Percentiles rank a stretch among this genome's conserved stretches.
Evolutionary conservation across 192 early-diverging fungal species (phyloP).

Genomic region (Mortierella hygrophila): DNA sequence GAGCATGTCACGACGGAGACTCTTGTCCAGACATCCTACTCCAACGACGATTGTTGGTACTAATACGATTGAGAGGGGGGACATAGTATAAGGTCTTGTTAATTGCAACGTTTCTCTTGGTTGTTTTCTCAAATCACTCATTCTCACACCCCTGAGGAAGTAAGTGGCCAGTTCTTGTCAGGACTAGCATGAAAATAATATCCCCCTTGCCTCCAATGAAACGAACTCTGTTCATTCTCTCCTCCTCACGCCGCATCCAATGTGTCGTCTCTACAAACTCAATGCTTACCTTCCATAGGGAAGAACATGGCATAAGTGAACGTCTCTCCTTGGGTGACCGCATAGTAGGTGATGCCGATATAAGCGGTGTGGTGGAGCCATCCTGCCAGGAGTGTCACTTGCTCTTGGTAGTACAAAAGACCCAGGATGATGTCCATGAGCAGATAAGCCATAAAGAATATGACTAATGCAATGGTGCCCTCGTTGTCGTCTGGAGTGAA

Average conservation of each 20-base stretch:
- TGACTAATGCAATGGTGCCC: background rate
- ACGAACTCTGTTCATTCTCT: background rate
- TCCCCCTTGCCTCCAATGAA: background rate
- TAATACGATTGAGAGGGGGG: background rate
- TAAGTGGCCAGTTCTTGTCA: background rate
- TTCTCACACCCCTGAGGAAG: background rate
- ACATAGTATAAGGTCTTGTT: too few species aligned
- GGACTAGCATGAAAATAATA: background rate
- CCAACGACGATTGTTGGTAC: slow-evolving; percentile 42
- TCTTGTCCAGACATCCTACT: slow-evolving; percentile 24
- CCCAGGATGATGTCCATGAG: slow-evolving; percentile 17
- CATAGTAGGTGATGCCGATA: slow-evolving; percentile 14
- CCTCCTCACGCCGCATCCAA: background rate
- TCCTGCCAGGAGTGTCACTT: slow-evolving; percentile 25
- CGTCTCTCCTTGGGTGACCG: background rate
- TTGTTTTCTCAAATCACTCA: too few species aligned
- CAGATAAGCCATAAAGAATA: slow-evolving; percentile 34
- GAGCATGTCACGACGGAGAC: slow-evolving; percentile 28
- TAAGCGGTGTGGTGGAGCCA: slow-evolving; percentile 41
- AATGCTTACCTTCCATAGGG: slow-evolving; percentile 31
- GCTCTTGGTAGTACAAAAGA: slow-evolving; percentile 19
- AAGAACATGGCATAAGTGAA: slow-evolving; percentile 16
- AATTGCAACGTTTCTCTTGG: background rate
- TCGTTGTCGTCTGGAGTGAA: slow-evolving; percentile 12
- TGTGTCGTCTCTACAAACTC: background rate